These are phyloP conservation scores for Kazachstania bromeliacearum DNA, from an alignment of 805 yeast genomes.

Conservation along the genomic window DNA sequence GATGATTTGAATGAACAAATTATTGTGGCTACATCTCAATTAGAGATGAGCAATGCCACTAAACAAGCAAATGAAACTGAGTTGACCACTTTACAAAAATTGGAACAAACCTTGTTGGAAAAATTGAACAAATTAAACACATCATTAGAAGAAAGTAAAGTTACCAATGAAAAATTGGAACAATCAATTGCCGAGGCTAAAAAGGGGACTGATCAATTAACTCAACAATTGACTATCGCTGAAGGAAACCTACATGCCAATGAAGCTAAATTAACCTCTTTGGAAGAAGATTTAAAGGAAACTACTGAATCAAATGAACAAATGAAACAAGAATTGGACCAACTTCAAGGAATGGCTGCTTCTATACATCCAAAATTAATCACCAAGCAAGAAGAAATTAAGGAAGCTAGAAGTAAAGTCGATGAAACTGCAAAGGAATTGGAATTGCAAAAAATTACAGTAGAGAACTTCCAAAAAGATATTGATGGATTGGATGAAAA, in stretches of 20 bases:
- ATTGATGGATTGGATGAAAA: conserved; percentile 26
- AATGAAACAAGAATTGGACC: conserved; percentile 60
- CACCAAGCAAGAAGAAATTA: conserved; percentile 41
- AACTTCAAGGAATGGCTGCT: conserved; percentile 55
- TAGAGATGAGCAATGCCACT: neutral
- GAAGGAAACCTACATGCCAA: conserved; percentile 72
- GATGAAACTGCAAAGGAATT: conserved; percentile 62
- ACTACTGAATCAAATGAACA: conserved; percentile 55
- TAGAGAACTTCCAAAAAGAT: conserved; percentile 34
- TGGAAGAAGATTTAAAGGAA: conserved; percentile 53
- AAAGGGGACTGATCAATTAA: conserved; percentile 39
- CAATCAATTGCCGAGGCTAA: conserved; percentile 2
- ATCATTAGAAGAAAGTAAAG: conserved; percentile 2
- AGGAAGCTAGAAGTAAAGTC: conserved; percentile 50
- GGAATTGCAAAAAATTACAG: conserved; percentile 45
- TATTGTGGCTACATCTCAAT: neutral
- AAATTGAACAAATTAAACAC: conserved; percentile 3
- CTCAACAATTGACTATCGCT: conserved; percentile 62
- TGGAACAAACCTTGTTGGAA: conserved; percentile 4
- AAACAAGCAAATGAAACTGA: conserved; percentile 2
- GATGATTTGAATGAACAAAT: neutral
- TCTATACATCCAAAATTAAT: conserved; percentile 49
- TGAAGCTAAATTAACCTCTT: conserved; percentile 51
- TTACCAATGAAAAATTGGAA: conserved; percentile 1
- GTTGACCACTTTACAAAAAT: conserved; percentile 1